Evolutionary conservation across 1,139 yeast genomes (phyloP), one percentile per base, ranked within the genome.

Genomic region (Protomyces pachydermus): DNA sequence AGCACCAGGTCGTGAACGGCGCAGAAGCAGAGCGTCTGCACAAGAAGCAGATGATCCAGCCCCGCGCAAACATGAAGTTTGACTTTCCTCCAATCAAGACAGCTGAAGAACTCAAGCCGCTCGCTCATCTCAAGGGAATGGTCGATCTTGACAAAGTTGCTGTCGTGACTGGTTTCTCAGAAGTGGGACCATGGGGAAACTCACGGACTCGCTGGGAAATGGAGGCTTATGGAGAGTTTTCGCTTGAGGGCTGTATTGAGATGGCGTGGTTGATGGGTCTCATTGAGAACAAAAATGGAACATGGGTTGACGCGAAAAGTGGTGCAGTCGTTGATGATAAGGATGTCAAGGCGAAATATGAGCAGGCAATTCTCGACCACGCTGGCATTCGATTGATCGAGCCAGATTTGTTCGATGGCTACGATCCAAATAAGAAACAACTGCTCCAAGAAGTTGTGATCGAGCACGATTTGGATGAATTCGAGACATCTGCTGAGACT

Each of bases 191-290:
- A 75, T 95, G 97, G 97, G 98, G 98, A 84, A 91, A 91, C 76
- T 79, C 98, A 56, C 88, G 98, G 83, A 93, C 98, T 68, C 86
- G 98, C 82, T 93, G 98, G 98, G 98, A 93, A 79, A 93, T 93
- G 96, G 98, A 93, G 80, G 89, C 97, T 65, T 71, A 78, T 67
- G 98, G 98, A 73, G 91, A 88, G 74, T 93, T 93, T 78, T 91
- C 98, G n/a, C 81, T 93, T 73, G 98, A 93, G 79, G 98, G 98
- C 74, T 88, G 97, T 74, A 88, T 93, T 75, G 98, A 93, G 81
- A 91, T 93, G 96, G 98, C 98, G 62, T 93, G 98, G 98, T 91
- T 93, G 71, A 93, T 93, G 98, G 98, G 98, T 71, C 83, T 88
- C 76, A 91, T 93, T 79, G 89, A 88, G 78, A 93, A 93, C 80